Conservation (phyloP, 768 basidiomycete genomes). For the Boletus speciosus region DNA sequence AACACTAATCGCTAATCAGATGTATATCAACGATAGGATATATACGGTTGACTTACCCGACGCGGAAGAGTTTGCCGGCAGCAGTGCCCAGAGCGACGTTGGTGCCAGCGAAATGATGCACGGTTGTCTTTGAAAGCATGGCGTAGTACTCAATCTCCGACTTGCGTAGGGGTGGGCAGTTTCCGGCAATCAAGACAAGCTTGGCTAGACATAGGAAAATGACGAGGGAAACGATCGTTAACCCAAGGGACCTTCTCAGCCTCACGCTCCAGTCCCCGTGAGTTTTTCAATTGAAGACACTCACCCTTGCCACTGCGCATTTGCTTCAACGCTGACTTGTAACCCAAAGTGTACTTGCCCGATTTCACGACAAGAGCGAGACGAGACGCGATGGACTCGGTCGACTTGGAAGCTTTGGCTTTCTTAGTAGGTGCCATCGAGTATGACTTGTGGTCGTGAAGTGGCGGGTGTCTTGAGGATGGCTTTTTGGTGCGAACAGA, state of each 20-base stretch:
- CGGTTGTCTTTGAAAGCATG: constrained; percentile 98
- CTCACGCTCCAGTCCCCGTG: constrained; percentile 93
- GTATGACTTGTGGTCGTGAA: constrained; percentile 17
- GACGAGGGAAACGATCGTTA: constrained; percentile 41
- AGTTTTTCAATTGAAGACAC: constrained; percentile 44
- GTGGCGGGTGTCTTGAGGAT: constrained; percentile 14
- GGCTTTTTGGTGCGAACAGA: constrained; percentile 4
- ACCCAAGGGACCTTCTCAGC: constrained; percentile 99
- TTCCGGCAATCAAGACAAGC: constrained; percentile 97
- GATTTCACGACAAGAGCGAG: constrained; percentile 98
- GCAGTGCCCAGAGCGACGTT: constrained; percentile 99
- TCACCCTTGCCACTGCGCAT: constrained; percentile 98
- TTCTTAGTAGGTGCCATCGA: constrained; percentile 96
- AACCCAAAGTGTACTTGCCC: constrained; percentile 94
- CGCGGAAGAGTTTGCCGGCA: constrained; percentile 98
- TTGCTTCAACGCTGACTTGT: constrained; percentile 98
- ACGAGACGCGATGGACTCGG: constrained; percentile 89
- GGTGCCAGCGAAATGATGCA: constrained; percentile 96
- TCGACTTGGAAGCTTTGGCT: constrained; percentile 89
- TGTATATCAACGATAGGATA: background rate
- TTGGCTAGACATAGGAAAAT: constrained; percentile 61
- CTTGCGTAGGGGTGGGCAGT: constrained; percentile 98
- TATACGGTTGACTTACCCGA: constrained; percentile 58
- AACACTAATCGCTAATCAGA: constrained; percentile 53
- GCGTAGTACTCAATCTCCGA: constrained; percentile 99